Percentiles rank a stretch among this genome's conserved stretches.
Evolutionary conservation across 805 yeast species (phyloP).

Genomic region (Lachancea sp.): DNA sequence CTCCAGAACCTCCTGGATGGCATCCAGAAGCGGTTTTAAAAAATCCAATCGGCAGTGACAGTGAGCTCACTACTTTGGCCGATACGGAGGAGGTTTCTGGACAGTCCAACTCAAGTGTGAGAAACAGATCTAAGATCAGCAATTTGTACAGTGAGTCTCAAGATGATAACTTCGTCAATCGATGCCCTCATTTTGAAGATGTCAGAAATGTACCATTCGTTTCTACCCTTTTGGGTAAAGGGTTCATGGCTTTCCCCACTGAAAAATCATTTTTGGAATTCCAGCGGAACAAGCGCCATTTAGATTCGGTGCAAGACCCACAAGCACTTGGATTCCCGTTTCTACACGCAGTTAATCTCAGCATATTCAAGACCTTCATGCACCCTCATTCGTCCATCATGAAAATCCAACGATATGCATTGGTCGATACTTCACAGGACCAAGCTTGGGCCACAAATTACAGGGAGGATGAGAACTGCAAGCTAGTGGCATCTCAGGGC

Average conservation of each 20-base stretch:
- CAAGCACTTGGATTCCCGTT: constrained; percentile 33
- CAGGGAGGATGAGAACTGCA: constrained; percentile 10
- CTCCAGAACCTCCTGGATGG: background rate
- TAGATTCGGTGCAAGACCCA: constrained; percentile 17
- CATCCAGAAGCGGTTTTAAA: background rate
- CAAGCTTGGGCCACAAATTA: background rate
- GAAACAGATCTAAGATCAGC: too few relatives aligned
- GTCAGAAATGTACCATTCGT: constrained; percentile 31
- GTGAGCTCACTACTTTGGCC: constrained; percentile 17
- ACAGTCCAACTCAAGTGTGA: too few relatives aligned
- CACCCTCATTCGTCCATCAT: constrained; percentile 26
- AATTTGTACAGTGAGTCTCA: constrained; percentile 28
- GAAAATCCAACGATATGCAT: constrained; percentile 27
- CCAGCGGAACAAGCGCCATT: constrained; percentile 25
- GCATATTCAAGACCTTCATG: constrained; percentile 28
- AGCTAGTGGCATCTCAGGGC: constrained; percentile 7
- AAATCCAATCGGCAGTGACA: constrained; percentile 4
- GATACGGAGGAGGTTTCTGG: too few relatives aligned
- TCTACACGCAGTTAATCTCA: constrained; percentile 30
- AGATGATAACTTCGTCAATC: constrained; percentile 26
- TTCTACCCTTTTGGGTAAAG: constrained; percentile 33
- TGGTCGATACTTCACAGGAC: constrained; percentile 5
- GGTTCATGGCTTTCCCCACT: constrained; percentile 36
- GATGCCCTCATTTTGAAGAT: constrained; percentile 25
- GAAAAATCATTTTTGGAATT: constrained; percentile 28